These are phyloP conservation scores for Alternaria postmessia DNA, from an alignment of 2,329 filamentous ascomycete species.

Conservation along the genomic window DNA sequence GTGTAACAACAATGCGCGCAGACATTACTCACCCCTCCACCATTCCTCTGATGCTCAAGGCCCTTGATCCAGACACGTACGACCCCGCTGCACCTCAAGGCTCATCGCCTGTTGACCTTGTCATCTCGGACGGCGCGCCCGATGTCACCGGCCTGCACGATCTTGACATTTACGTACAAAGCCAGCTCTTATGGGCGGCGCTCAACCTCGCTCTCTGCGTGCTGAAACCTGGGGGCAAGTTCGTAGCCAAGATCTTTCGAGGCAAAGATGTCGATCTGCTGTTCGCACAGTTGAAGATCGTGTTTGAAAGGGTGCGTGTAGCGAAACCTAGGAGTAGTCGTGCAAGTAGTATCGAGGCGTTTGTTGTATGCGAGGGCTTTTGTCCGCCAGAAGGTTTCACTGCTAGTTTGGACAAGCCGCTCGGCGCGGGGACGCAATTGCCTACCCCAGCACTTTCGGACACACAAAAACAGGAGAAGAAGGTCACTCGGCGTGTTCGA, in stretches of 20 bases:
- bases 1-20: constrained; percentile 89
- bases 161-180: constrained; percentile 97
- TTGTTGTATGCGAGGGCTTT: constrained; percentile 94
- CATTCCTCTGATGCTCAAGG: constrained; percentile 84
- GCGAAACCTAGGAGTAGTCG: constrained; percentile 93
- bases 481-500: constrained; percentile 42
- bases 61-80: constrained; percentile 74
- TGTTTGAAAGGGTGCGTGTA: constrained; percentile 86
- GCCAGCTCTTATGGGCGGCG: constrained; percentile 91
- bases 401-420: constrained; percentile 76
- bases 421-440: constrained; percentile 70
- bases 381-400: constrained; percentile 78
- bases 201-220: constrained; percentile 94
- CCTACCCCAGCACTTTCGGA: constrained; percentile 45
- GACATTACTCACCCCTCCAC: constrained; percentile 98
- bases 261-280: constrained; percentile 95
- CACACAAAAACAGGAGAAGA: constrained; percentile 20
- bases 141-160: constrained; percentile 97
- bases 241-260: constrained; percentile 97
- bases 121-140: constrained; percentile 93
- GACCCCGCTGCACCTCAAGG: constrained; percentile 56
- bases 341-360: constrained; percentile 96
- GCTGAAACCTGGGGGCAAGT: constrained; percentile 89
- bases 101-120: constrained; percentile 84
- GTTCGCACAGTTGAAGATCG: constrained; percentile 90